Evolutionary conservation across 495 filamentous ascomycete species (phyloP).

Genomic region (Jackrogersella multiformis): DNA sequence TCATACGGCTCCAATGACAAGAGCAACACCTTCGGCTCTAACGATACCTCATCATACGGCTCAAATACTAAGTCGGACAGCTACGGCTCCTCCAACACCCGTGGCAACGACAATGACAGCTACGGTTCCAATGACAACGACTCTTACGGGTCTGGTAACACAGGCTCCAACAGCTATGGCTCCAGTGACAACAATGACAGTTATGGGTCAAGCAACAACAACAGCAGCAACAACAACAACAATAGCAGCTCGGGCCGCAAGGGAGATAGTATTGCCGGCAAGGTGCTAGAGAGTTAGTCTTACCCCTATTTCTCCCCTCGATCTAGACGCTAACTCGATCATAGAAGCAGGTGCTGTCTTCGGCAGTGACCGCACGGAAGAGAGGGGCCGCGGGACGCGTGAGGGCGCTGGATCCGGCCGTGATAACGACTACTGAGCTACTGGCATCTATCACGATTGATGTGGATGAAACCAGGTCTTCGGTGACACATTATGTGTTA

Average conservation of each 20-base stretch:
- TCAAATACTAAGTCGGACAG: neutral
- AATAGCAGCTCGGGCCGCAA: constrained; percentile 18
- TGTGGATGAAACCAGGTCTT: constrained; percentile 2
- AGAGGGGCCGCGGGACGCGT: constrained; percentile 33
- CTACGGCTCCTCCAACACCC: constrained; percentile 22
- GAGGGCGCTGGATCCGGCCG: constrained; percentile 21
- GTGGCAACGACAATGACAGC: constrained; percentile 9
- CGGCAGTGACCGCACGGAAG: constrained; percentile 14
- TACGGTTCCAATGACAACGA: constrained; percentile 16
- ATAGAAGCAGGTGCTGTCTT: constrained; percentile 27
- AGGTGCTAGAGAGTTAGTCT: constrained; percentile 36
- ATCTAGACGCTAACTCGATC: constrained; percentile 8
- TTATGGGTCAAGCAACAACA: constrained; percentile 4
- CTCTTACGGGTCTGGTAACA: constrained; percentile 36
- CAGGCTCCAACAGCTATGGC: constrained; percentile 7
- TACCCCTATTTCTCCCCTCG: neutral
- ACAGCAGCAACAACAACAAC: constrained; percentile 8
- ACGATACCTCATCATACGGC: constrained; percentile 2
- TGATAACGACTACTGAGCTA: constrained; percentile 22
- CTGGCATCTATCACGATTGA: neutral
- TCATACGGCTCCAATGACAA: constrained; percentile 22
- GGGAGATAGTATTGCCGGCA: constrained; percentile 28
- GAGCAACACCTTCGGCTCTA: constrained; percentile 30
- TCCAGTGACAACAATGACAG: constrained; percentile 14
- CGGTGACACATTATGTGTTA: neutral